These are phyloP conservation scores for Leccinum holopus DNA, from an alignment of 1,284 basidiomycete genomes.

Conservation along the genomic window DNA sequence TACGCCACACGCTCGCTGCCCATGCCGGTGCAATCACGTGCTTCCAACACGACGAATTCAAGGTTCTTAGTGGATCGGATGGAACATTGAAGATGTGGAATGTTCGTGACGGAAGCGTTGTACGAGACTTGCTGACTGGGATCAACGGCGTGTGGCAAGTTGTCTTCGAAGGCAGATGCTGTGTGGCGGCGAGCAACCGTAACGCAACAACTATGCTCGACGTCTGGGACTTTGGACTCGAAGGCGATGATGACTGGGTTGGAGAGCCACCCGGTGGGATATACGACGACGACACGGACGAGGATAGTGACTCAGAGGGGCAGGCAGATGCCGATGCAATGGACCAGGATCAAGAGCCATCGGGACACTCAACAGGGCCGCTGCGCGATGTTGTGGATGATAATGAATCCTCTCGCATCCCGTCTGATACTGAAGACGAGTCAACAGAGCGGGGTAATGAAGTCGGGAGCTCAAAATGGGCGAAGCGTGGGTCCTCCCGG, in stretches of 20 bases:
- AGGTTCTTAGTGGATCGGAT: constrained; percentile 90
- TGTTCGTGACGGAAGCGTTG: constrained; percentile 77
- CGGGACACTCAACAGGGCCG: constrained; percentile 49
- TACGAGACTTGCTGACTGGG: constrained; percentile 83
- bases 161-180: constrained; percentile 88
- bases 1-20: constrained; percentile 78
- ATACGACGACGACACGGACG: constrained; percentile 55
- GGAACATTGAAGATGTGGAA: constrained; percentile 99
- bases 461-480: constrained; percentile 39
- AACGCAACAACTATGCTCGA: constrained; percentile 77
- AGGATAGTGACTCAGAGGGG: constrained; percentile 54
- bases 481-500: constrained; percentile 29
- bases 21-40: constrained; percentile 96
- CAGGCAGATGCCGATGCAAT: constrained; percentile 59
- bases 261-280: constrained; percentile 51
- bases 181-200: constrained; percentile 88
- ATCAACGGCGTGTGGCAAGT: constrained; percentile 96
- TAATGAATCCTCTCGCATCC: constrained; percentile 25
- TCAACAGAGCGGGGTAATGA: constrained; percentile 34
- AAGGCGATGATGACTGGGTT: constrained; percentile 58
- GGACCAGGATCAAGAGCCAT: constrained; percentile 62
- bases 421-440: constrained; percentile 31
- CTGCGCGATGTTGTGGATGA: constrained; percentile 36
- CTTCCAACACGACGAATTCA: constrained; percentile 96
- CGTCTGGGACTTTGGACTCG: constrained; percentile 82